These are phyloP conservation scores for Fraxinus velutina DNA, from an alignment of 305 asterid species.

Conservation along the genomic window DNA sequence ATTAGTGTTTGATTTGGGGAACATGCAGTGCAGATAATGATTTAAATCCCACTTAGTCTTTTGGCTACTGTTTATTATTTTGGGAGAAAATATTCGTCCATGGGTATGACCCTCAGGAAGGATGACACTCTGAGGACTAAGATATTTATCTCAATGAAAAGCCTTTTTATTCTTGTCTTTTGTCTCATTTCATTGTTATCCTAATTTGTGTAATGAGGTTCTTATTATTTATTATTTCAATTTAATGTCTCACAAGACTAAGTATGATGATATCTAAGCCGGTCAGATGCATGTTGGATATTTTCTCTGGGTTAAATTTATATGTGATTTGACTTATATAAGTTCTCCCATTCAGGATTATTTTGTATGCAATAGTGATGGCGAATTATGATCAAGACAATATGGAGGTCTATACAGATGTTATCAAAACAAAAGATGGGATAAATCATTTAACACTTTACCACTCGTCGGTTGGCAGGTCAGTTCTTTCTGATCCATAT, in stretches of 20 bases:
- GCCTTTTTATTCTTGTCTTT: not conserved
- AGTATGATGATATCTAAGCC: slow-evolving; percentile 5
- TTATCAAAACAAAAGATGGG: slow-evolving; percentile 65
- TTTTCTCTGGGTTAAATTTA: not conserved
- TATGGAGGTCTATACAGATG: slow-evolving; percentile 42
- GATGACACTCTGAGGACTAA: not conserved
- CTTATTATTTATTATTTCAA: not conserved
- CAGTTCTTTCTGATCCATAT: slow-evolving; percentile 22
- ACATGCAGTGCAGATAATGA: not conserved
- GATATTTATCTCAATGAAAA: not conserved
- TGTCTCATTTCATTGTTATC: not conserved
- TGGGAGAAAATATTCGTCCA: not conserved
- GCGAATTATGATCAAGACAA: slow-evolving; percentile 74
- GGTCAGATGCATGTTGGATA: slow-evolving; percentile 3
- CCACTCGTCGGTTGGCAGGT: slow-evolving; percentile 90
- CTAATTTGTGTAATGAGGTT: not conserved
- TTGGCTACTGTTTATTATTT: not conserved
- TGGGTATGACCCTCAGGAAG: slow-evolving; percentile 1
- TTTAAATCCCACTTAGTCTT: not conserved
- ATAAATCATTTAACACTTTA: slow-evolving; percentile 62
- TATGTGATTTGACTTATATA: slow-evolving; percentile 14
- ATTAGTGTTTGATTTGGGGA: not conserved
- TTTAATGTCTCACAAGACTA: not conserved
- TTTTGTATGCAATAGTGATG: slow-evolving; percentile 71
- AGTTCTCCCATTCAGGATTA: slow-evolving; percentile 50